These are phyloP conservation scores for Ophiorrhiza pumila DNA, from an alignment of 257 asterid species.

Conservation along the genomic window DNA sequence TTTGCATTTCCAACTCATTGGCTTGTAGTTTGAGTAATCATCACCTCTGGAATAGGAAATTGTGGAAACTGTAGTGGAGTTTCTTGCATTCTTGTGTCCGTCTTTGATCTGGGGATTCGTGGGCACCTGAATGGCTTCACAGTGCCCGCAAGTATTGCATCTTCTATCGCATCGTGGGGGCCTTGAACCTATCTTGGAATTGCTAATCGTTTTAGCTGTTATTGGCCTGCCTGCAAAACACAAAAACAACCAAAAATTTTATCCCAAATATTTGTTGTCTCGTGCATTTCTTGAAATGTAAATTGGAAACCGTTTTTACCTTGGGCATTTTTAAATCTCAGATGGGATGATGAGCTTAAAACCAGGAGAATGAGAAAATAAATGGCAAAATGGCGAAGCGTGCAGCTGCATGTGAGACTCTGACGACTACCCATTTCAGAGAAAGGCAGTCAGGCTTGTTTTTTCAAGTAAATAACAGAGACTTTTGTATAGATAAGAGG, in stretches of 20 bases:
- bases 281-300: too few species aligned
- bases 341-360: constrained; percentile 34
- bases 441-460: neutral
- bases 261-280: neutral
- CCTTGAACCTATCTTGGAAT: constrained; percentile 64
- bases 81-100: constrained; percentile 23
- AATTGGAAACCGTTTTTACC: constrained; percentile 29
- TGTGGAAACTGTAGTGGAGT: constrained; percentile 20
- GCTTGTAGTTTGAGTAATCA: constrained; percentile 66
- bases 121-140: constrained; percentile 88
- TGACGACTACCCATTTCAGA: constrained; percentile 35
- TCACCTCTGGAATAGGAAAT: constrained; percentile 27
- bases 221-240: constrained; percentile 49
- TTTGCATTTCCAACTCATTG: constrained; percentile 96
- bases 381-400: constrained; percentile 24
- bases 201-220: constrained; percentile 14
- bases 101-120: constrained; percentile 45
- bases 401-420: constrained; percentile 21
- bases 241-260: constrained; percentile 9
- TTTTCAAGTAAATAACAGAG: neutral
- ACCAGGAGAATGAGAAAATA: constrained; percentile 34
- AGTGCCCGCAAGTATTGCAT: constrained; percentile 59
- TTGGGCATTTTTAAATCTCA: constrained; percentile 31
- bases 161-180: constrained; percentile 80
- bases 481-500: constrained; percentile 10